phyloP scores from a whole-genome alignment of 2,329 filamentous ascomycete genomes.

The Cercospora nicotianae region DNA sequence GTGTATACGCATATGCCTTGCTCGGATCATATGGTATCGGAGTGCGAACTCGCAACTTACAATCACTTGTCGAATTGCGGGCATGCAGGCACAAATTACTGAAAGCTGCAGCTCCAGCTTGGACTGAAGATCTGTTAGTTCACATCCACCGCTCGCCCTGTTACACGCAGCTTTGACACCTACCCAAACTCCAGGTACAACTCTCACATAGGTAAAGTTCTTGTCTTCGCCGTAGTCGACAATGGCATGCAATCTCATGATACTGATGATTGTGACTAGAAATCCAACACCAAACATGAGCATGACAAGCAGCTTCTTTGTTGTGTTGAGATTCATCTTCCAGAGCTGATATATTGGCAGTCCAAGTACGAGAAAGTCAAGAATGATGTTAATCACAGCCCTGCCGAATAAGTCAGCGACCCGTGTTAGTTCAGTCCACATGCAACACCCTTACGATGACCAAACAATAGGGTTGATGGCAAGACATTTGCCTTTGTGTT shows the following conservation, averaged over 20 bases:
- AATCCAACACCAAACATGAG: constrained; percentile 13
- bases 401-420: no score
- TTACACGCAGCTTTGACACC: no score
- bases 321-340: constrained; percentile 9
- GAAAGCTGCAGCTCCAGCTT: constrained; percentile 18
- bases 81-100: constrained; percentile 22
- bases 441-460: no score
- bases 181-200: no score
- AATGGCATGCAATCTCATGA: neutral
- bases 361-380: constrained; percentile 3
- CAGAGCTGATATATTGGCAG: constrained; percentile 10
- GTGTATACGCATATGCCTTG: no score
- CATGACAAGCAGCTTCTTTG: constrained; percentile 11
- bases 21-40: no score
- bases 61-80: constrained; percentile 16
- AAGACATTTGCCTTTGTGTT: no score
- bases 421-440: no score
- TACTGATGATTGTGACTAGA: constrained; percentile 2
- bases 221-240: neutral
- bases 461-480: neutral
- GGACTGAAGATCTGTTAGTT: constrained; percentile 1
- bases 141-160: no score
- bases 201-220: no score
- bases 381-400: neutral
- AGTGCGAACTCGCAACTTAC: no score